Conservation (phyloP, 2,329 filamentous ascomycete species). For the Phoma sp. region DNA sequence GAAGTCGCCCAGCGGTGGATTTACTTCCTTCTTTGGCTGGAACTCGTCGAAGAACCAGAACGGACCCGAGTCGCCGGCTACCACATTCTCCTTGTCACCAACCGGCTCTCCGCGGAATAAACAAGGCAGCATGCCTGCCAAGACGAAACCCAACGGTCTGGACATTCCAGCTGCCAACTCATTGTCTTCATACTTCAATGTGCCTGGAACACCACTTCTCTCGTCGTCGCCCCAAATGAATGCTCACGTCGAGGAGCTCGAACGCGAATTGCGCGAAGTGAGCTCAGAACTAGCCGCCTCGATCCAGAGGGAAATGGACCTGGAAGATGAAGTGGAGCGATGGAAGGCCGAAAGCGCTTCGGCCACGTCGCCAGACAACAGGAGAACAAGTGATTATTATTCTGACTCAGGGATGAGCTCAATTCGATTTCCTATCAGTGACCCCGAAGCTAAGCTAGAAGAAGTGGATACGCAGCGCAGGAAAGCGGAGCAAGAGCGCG, state of each 20-base stretch:
- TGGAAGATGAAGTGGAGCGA: conserved; percentile 91
- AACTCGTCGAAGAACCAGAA: conserved; percentile 60
- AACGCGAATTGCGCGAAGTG: conserved; percentile 92
- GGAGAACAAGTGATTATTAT: conserved; percentile 94
- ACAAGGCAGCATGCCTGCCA: conserved; percentile 34
- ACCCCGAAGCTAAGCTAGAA: conserved; percentile 62
- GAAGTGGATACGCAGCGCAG: conserved; percentile 85
- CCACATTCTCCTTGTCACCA: conserved; percentile 67
- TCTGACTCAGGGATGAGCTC: conserved; percentile 94
- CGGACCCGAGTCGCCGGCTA: conserved; percentile 64
- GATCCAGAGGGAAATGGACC: conserved; percentile 92
- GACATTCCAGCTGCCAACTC: conserved; percentile 61
- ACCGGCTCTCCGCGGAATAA: conserved; percentile 59
- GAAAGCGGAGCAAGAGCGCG: conserved; percentile 88
- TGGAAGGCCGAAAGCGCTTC: conserved; percentile 77
- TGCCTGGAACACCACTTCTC: conserved; percentile 54
- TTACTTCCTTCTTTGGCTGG: conserved; percentile 73
- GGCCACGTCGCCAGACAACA: conserved; percentile 62
- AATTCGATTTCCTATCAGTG: conserved; percentile 73
- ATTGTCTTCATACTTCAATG: conserved; percentile 52
- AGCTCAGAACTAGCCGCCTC: conserved; percentile 90
- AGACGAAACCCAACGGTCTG: conserved; percentile 53
- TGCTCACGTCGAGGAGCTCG: conserved; percentile 81
- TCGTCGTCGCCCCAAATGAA: conserved; percentile 53
- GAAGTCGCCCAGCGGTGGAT: conserved; percentile 57